phyloP scores from a whole-genome alignment of 441 rosid genomes.

The Eruca vesicaria region DNA sequence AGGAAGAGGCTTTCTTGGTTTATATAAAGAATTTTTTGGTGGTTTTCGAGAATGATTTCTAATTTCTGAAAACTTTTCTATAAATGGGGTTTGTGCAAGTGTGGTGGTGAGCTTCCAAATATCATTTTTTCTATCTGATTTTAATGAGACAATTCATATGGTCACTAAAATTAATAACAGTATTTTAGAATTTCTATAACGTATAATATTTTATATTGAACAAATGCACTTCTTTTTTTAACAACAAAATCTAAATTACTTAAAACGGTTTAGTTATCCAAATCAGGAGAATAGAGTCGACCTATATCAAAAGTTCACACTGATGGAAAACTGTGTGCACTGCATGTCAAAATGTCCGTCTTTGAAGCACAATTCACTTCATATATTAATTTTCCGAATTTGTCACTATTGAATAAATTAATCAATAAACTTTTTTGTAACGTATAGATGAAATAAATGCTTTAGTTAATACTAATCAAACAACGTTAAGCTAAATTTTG shows the following conservation, averaged over 20 bases:
- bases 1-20: slow-evolving; percentile 15
- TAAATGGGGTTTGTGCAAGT: slow-evolving; percentile 22
- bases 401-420: not conserved
- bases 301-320: not conserved
- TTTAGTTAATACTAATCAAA: not conserved
- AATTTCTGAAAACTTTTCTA: not conserved
- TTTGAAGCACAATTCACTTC: not conserved
- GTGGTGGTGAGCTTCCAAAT: slow-evolving; percentile 29
- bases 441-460: not conserved
- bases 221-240: not conserved
- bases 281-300: not conserved
- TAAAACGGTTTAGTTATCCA: not conserved
- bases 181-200: not conserved
- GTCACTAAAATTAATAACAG: too few relatives aligned
- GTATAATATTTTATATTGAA: not conserved
- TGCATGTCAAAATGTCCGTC: not conserved
- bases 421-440: not conserved
- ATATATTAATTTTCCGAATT: not conserved
- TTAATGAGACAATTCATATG: not conserved
- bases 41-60: slow-evolving; percentile 19
- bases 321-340: not conserved
- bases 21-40: slow-evolving; percentile 25
- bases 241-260: too few relatives aligned
- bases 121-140: not conserved
- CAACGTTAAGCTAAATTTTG: not conserved